Conservation (phyloP, 139 green algal species). For the Chlorella sorokiniana region DNA sequence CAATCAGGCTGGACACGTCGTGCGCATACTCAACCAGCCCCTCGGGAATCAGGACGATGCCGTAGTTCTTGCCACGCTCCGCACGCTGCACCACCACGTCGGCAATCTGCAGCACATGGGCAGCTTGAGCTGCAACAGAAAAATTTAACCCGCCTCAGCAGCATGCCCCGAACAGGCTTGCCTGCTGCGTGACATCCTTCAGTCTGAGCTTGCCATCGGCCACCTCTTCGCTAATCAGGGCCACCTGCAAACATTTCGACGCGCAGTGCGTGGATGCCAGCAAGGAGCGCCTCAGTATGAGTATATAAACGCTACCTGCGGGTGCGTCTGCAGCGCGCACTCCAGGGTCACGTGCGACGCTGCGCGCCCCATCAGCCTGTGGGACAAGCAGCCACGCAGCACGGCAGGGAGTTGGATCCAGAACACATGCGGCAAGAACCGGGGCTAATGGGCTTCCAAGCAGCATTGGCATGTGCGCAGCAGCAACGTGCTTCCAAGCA, state of each 20-base stretch:
- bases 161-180: background rate
- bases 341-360: conserved; percentile 74
- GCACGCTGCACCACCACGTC: conserved; percentile 59
- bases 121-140: background rate
- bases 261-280: background rate
- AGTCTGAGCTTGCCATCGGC: conserved; percentile 23
- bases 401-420: background rate
- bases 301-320: conserved; percentile 24
- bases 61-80: conserved; percentile 49
- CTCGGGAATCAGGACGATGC: conserved; percentile 68
- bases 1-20: conserved; percentile 47
- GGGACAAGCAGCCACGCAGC: background rate
- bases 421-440: background rate
- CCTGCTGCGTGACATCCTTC: conserved; percentile 44
- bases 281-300: background rate
- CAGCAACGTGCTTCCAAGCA: no score
- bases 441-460: background rate
- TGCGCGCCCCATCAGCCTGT: conserved; percentile 61
- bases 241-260: conserved; percentile 29
- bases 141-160: background rate
- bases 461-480: background rate
- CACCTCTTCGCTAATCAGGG: conserved; percentile 69
- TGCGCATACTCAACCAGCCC: conserved; percentile 64
- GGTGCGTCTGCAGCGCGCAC: conserved; percentile 69
- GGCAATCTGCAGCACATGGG: conserved; percentile 38